These are phyloP conservation scores for Raphidocelis subcapitata DNA, from an alignment of 139 green algal genomes.

Conservation along the genomic window DNA sequence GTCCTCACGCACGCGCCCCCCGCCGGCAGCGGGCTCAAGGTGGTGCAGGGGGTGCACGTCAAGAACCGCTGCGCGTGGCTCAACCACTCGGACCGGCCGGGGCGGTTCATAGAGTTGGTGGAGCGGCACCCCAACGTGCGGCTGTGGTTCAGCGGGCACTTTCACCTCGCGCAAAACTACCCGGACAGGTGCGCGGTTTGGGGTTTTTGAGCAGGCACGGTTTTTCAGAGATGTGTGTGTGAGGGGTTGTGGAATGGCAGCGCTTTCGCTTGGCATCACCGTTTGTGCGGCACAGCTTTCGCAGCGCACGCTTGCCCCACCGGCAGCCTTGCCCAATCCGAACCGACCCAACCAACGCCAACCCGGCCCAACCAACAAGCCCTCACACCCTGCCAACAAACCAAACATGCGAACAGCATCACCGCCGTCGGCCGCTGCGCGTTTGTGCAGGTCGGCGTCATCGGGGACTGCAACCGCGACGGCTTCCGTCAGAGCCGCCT, in stretches of 20 bases:
- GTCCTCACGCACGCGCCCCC: constrained; percentile 79
- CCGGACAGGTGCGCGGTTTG: constrained; percentile 31
- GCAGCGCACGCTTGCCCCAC: too few relatives aligned
- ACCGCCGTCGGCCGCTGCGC: constrained; percentile 56
- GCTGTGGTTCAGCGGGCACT: constrained; percentile 76
- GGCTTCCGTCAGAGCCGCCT: constrained; percentile 47
- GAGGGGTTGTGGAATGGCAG: too few relatives aligned
- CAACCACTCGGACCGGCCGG: constrained; percentile 48
- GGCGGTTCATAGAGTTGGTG: constrained; percentile 68
- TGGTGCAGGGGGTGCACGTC: constrained; percentile 78
- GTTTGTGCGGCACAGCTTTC: too few relatives aligned
- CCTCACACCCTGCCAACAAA: too few relatives aligned
- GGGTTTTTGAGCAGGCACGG: too few relatives aligned
- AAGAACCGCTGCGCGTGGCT: constrained; percentile 76
- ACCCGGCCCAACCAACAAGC: too few relatives aligned
- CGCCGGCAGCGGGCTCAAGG: constrained; percentile 76
- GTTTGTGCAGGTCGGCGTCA: constrained; percentile 85
- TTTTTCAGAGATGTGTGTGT: too few relatives aligned
- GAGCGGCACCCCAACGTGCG: constrained; percentile 58
- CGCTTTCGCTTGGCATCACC: too few relatives aligned
- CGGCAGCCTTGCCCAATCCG: too few relatives aligned
- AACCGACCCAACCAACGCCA: too few relatives aligned
- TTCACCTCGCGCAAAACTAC: constrained; percentile 80
- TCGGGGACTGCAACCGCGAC: constrained; percentile 75
- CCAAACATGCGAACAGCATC: constrained; percentile 56